A percentile compares a stretch with the other conserved stretches of the same genome.
Conservation (phyloP, 176 grass and related monocot genomes). For the Raddia distichophylla region DNA sequence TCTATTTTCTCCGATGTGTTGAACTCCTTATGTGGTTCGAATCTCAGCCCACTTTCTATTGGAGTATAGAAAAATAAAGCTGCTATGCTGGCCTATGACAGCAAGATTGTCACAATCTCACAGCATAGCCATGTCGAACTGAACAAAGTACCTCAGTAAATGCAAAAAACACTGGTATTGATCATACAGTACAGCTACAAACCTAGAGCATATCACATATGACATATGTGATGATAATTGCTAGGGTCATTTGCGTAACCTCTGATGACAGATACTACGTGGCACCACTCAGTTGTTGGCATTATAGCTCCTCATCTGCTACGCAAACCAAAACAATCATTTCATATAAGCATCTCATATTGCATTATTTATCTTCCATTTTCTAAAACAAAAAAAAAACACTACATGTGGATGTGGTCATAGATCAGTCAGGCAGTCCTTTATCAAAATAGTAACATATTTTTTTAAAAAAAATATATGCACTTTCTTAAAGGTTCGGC, state of each 20-base stretch:
- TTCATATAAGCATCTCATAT: constrained; percentile 22
- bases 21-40: not conserved
- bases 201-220: constrained; percentile 7
- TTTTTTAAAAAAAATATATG: not conserved
- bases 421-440: constrained; percentile 1
- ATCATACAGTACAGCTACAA: constrained; percentile 26
- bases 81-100: constrained; percentile 1
- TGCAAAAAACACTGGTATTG: constrained; percentile 23
- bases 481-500: not conserved
- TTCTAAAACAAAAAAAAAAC: not conserved
- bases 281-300: constrained; percentile 28
- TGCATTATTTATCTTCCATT: constrained; percentile 25
- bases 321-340: constrained; percentile 1
- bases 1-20: not conserved
- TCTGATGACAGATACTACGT: constrained; percentile 2
- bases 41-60: constrained; percentile 1
- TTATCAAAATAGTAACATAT: constrained; percentile 16
- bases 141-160: not conserved
- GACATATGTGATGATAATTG: constrained; percentile 10
- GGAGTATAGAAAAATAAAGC: constrained; percentile 2
- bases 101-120: constrained; percentile 18
- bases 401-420: not conserved
- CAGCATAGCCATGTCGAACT: not conserved
- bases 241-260: constrained; percentile 10
- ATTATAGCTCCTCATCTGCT: constrained; percentile 23